Percentiles rank a stretch among this genome's conserved stretches.
Evolutionary conservation across 2,329 filamentous ascomycete genomes (phyloP).

Genomic region (Fusarium sp.): DNA sequence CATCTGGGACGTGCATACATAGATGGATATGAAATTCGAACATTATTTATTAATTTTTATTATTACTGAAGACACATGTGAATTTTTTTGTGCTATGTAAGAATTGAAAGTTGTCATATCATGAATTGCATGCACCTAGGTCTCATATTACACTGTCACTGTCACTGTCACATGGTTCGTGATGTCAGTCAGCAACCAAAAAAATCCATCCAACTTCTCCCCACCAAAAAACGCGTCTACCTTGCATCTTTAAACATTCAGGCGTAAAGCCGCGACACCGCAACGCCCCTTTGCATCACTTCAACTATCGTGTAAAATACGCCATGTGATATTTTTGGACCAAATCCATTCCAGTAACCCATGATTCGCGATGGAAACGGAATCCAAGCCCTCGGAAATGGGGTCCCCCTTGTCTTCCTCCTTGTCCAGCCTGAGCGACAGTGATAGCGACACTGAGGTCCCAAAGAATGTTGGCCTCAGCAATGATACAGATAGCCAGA

Average conservation of each 20-base stretch:
- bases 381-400: conserved; percentile 51
- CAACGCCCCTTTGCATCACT: conserved; percentile 9
- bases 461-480: conserved; percentile 49
- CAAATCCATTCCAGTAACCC: conserved; percentile 10
- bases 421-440: conserved; percentile 50
- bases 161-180: conserved; percentile 29
- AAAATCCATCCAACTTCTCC: conserved; percentile 32
- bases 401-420: conserved; percentile 54
- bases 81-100: background rate
- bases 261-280: conserved; percentile 25
- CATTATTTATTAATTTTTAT: background rate
- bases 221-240: conserved; percentile 46
- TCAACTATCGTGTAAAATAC: conserved; percentile 15
- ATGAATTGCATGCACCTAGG: conserved; percentile 16
- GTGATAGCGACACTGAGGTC: conserved; percentile 51
- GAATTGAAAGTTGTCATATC: background rate
- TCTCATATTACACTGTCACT: conserved; percentile 25
- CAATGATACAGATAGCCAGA: conserved; percentile 56
- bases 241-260: conserved; percentile 32
- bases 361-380: conserved; percentile 50
- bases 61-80: background rate
- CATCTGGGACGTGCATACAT: conserved; percentile 5
- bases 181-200: conserved; percentile 48
- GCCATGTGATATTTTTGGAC: conserved; percentile 41
- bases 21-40: conserved; percentile 16